Percentiles rank a stretch among this genome's conserved stretches.
Evolutionary conservation across 805 yeast genomes (phyloP).

Genomic region (Myxozyma neglecta): DNA sequence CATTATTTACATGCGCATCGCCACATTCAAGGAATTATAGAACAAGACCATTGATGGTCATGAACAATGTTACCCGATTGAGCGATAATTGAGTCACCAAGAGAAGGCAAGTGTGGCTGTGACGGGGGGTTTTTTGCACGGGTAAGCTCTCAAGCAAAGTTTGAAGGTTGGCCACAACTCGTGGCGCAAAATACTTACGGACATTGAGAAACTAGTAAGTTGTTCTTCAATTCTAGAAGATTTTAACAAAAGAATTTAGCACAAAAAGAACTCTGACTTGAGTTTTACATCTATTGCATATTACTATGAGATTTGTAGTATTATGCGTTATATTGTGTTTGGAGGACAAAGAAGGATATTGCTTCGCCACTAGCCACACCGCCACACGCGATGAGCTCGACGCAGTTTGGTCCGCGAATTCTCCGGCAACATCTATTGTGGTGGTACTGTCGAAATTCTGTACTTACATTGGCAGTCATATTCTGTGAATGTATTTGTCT

Average conservation of each 20-base stretch:
- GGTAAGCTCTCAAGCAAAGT: constrained; percentile 1
- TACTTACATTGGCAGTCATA: neutral
- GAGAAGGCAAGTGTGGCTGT: neutral
- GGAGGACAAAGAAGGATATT: neutral
- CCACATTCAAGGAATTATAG: neutral
- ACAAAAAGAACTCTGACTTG: too few species aligned
- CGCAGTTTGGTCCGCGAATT: neutral
- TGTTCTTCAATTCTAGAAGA: neutral
- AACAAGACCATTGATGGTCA: neutral
- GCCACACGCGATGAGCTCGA: constrained; percentile 5
- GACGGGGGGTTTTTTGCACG: neutral
- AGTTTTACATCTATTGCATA: neutral
- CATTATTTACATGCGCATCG: neutral
- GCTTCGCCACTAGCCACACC: neutral
- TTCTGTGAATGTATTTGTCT: neutral
- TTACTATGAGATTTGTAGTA: neutral
- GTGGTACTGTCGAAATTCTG: neutral
- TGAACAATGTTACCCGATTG: neutral
- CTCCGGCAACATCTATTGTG: neutral
- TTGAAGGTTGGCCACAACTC: neutral
- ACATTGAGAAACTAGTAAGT: neutral
- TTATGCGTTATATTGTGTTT: neutral
- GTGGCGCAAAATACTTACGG: neutral
- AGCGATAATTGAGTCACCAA: neutral
- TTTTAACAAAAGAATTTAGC: too few species aligned